phyloP scores from a whole-genome alignment of 495 filamentous ascomycete genomes.

The Aspergillus olivimuriae region DNA sequence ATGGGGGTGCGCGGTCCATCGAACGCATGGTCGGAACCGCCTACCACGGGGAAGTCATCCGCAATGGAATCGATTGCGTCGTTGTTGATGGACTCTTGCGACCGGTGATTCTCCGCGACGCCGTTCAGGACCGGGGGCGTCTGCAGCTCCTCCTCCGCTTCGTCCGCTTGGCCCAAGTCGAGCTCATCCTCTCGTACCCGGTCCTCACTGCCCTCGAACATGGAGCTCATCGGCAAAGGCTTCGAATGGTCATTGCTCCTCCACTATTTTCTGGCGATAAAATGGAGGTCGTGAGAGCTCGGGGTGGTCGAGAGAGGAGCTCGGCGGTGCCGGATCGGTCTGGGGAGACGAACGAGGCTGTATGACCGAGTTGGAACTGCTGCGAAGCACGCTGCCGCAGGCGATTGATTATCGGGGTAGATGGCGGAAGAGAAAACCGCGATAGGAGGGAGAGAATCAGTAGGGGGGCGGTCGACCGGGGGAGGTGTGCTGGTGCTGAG shows the following conservation, averaged over 20 bases:
- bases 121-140: slow-evolving; percentile 19
- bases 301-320: too few relatives aligned
- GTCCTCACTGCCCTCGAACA: slow-evolving; percentile 41
- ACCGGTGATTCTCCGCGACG: slow-evolving; percentile 11
- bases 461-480: too few relatives aligned
- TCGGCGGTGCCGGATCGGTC: slow-evolving; percentile 1
- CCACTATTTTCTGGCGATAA: background rate
- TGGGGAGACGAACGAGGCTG: background rate
- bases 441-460: too few relatives aligned
- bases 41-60: slow-evolving; percentile 25
- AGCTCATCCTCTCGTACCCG: slow-evolving; percentile 44
- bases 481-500: too few relatives aligned
- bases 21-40: slow-evolving; percentile 16
- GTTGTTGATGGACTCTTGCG: slow-evolving; percentile 5
- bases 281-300: background rate
- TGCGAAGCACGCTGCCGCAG: too few relatives aligned
- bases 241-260: slow-evolving; percentile 41
- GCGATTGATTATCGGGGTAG: too few relatives aligned
- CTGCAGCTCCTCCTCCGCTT: too few relatives aligned
- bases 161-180: slow-evolving; percentile 36
- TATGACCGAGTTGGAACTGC: too few relatives aligned
- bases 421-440: too few relatives aligned
- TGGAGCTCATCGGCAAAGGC: slow-evolving; percentile 45
- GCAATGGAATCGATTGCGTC: slow-evolving; percentile 16
- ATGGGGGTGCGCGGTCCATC: slow-evolving; percentile 1